phyloP scores from a whole-genome alignment of 164 flowering plant genomes.

The Vitis riparia region DNA sequence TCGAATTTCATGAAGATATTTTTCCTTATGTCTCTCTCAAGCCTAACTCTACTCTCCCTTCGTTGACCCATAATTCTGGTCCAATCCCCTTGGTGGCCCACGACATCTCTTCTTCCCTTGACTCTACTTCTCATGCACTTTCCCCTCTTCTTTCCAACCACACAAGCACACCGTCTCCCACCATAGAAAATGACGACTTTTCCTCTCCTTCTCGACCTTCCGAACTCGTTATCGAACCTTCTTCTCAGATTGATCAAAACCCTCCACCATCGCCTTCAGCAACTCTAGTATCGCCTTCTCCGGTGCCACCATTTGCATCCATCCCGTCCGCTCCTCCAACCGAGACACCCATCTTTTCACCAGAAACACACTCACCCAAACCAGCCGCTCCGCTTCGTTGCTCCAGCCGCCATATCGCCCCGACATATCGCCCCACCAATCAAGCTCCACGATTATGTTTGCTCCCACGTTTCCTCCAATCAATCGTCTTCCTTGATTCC shows the following conservation, averaged over 20 bases:
- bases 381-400: background rate
- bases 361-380: background rate
- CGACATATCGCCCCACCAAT: background rate
- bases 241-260: background rate
- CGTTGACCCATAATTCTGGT: background rate
- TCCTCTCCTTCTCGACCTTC: background rate
- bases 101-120: too few species aligned
- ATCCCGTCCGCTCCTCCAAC: too few species aligned
- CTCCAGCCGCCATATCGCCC: background rate
- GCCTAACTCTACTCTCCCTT: background rate
- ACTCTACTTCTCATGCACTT: background rate
- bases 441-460: background rate
- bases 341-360: background rate
- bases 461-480: background rate
- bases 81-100: background rate
- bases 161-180: background rate
- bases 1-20: slow-evolving; percentile 1
- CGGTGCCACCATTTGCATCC: too few species aligned
- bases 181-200: too few species aligned
- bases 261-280: too few species aligned
- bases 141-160: background rate
- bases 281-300: too few species aligned
- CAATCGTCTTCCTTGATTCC: background rate
- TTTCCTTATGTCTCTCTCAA: slow-evolving; percentile 2
- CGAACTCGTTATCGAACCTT: background rate